Evolutionary conservation across 768 basidiomycete species (phyloP).

Genomic region (Termitomyces sp.): DNA sequence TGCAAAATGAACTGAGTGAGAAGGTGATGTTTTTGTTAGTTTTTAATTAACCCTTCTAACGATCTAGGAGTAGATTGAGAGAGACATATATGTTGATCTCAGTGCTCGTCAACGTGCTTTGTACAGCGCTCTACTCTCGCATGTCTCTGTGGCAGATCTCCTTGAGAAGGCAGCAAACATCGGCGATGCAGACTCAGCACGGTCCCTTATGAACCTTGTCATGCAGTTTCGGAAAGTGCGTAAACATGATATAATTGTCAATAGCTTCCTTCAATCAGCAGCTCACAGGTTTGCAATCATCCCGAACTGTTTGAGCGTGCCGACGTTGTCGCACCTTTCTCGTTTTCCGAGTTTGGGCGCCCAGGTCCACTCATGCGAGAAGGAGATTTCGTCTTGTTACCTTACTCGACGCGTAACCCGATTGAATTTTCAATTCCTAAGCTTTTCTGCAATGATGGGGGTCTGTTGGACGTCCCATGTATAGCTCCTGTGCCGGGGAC

Average conservation of each 20-base stretch:
- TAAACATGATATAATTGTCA: background rate
- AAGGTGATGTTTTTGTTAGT: conserved; percentile 52
- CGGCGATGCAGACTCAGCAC: conserved; percentile 86
- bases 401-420: conserved; percentile 85
- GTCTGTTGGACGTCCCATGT: conserved; percentile 59
- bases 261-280: background rate
- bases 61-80: conserved; percentile 70
- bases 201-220: conserved; percentile 96
- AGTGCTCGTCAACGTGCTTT: conserved; percentile 88
- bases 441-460: conserved; percentile 74
- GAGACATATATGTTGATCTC: conserved; percentile 90
- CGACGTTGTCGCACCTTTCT: conserved; percentile 90
- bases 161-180: conserved; percentile 89
- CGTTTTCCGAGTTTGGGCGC: conserved; percentile 78
- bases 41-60: background rate
- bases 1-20: conserved; percentile 99
- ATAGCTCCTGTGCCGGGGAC: conserved; percentile 41
- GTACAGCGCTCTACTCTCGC: conserved; percentile 85
- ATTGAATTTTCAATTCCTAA: conserved; percentile 76
- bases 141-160: conserved; percentile 92
- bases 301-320: conserved; percentile 97
- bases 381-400: conserved; percentile 74
- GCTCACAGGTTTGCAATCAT: conserved; percentile 85
- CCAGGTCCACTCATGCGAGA: conserved; percentile 83
- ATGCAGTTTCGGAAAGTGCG: conserved; percentile 98